Evolutionary conservation across 2,329 filamentous ascomycete species (phyloP).

Genomic region (Pseudogymnoascus sp.): DNA sequence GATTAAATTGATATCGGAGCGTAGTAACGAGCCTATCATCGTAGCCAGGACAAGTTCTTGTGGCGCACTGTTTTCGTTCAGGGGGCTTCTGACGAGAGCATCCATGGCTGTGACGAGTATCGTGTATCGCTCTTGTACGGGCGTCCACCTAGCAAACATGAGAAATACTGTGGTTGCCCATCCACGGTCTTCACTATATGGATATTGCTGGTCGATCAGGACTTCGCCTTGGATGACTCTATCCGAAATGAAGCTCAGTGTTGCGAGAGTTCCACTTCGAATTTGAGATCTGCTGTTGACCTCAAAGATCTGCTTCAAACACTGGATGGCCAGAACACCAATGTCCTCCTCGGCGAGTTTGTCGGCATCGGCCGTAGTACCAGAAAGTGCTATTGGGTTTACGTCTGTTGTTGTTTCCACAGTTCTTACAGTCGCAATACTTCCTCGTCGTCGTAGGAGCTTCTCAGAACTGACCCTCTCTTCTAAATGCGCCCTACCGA

Average conservation of each 20-base stretch:
- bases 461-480: conserved; percentile 64
- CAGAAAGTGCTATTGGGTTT: conserved; percentile 66
- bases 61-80: conserved; percentile 64
- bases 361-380: conserved; percentile 80
- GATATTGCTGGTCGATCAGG: conserved; percentile 40
- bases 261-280: conserved; percentile 64
- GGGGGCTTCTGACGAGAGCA: conserved; percentile 58
- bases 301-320: conserved; percentile 78
- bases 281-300: conserved; percentile 78
- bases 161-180: conserved; percentile 83
- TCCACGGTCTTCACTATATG: conserved; percentile 44
- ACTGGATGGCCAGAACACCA: conserved; percentile 75
- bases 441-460: conserved; percentile 61
- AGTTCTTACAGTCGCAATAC: conserved; percentile 71
- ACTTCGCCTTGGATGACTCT: conserved; percentile 46
- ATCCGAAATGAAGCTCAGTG: conserved; percentile 68
- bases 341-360: conserved; percentile 85
- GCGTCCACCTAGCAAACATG: conserved; percentile 77
- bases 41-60: conserved; percentile 70
- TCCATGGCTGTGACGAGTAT: conserved; percentile 81
- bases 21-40: conserved; percentile 74
- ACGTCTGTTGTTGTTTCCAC: conserved; percentile 55
- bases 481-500: conserved; percentile 59
- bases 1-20: conserved; percentile 87
- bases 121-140: conserved; percentile 89